Evolutionary conservation across 2,329 filamentous ascomycete genomes (phyloP).

Genomic region (Penicillium brevicompactum): DNA sequence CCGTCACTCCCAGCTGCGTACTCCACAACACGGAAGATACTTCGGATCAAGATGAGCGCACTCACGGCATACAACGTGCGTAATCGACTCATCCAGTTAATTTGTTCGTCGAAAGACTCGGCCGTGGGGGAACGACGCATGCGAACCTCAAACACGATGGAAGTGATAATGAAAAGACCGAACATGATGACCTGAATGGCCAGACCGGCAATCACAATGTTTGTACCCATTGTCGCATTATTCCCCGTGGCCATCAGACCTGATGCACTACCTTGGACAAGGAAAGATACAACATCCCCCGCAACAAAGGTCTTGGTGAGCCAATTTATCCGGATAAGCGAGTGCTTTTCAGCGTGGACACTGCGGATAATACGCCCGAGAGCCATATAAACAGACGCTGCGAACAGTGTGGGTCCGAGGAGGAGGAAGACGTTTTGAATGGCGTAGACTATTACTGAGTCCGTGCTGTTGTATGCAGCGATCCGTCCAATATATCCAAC

Average conservation of each 20-base stretch:
- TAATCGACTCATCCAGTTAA: conserved; percentile 16
- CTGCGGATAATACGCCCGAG: conserved; percentile 50
- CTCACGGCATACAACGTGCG: conserved; percentile 23
- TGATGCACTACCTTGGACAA: not conserved
- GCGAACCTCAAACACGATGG: conserved; percentile 22
- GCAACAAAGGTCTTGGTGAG: conserved; percentile 52
- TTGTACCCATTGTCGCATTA: conserved; percentile 20
- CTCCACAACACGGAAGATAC: conserved; percentile 53
- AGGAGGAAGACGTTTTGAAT: conserved; percentile 51
- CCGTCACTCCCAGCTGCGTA: conserved; percentile 48
- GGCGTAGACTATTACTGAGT: conserved; percentile 35
- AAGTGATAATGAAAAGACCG: conserved; percentile 25
- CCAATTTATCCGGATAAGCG: conserved; percentile 47
- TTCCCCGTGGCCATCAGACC: conserved; percentile 39
- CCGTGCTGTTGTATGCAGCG: conserved; percentile 21
- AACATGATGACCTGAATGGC: conserved; percentile 31
- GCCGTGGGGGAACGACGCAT: conserved; percentile 14
- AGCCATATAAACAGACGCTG: conserved; percentile 55
- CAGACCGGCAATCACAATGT: conserved; percentile 27
- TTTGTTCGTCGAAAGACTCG: not conserved
- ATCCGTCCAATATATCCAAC: conserved; percentile 28
- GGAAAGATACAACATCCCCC: conserved; percentile 48
- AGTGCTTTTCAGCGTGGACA: conserved; percentile 43
- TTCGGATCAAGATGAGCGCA: conserved; percentile 46
- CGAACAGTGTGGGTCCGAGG: conserved; percentile 53